Evolutionary conservation across 495 filamentous ascomycete species (phyloP).

Genomic region (Talaromyces wortmannii): DNA sequence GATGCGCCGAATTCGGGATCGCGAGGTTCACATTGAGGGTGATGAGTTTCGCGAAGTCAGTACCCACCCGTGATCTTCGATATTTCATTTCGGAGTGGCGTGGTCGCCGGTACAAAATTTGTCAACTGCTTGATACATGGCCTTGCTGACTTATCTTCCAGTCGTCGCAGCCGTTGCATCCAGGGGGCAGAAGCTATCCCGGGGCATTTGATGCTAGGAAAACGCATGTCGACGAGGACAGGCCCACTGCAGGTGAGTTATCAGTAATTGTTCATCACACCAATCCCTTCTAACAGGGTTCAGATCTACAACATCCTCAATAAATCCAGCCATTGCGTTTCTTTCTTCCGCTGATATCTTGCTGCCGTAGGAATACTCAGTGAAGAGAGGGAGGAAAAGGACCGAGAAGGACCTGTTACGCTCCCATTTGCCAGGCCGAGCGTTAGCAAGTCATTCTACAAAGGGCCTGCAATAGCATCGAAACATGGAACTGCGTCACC

Average conservation of each 20-base stretch:
- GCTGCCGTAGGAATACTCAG: neutral
- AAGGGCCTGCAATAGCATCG: neutral
- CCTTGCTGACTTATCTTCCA: conserved; percentile 27
- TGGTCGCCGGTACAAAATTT: conserved; percentile 30
- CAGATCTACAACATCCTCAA: neutral
- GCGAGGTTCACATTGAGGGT: conserved; percentile 45
- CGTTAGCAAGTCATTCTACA: neutral
- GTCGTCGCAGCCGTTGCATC: conserved; percentile 43
- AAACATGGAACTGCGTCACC: neutral
- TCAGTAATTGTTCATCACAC: neutral
- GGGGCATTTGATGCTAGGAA: conserved; percentile 11
- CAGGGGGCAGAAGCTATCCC: conserved; percentile 43
- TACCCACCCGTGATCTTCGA: conserved; percentile 34
- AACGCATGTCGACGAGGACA: neutral
- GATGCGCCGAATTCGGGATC: conserved; percentile 60
- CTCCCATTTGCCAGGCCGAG: neutral
- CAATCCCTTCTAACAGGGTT: neutral
- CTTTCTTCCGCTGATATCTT: neutral
- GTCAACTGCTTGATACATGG: conserved; percentile 22
- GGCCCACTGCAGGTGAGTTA: neutral
- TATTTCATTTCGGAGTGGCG: conserved; percentile 26
- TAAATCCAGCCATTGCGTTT: neutral
- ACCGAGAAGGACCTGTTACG: neutral
- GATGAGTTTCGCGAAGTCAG: conserved; percentile 51
- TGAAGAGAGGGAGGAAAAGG: neutral